Base-by-base conservation (phyloP, 805 yeast genomes). In the Wickerhamomyces canadensis region DNA sequence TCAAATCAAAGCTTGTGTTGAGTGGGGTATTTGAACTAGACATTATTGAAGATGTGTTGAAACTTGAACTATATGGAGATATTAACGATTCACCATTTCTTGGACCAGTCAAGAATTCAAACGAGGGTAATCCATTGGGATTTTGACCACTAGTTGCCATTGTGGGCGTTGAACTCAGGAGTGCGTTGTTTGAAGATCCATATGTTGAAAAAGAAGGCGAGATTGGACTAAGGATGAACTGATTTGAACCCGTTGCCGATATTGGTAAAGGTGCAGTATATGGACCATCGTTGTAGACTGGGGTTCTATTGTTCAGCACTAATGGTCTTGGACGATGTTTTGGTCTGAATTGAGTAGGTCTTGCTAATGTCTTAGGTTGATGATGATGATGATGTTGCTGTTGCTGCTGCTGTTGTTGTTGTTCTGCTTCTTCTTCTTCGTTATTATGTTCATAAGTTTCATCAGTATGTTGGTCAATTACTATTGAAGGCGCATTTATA, bases 301-400 rank as follows among this genome's bases (percentile, higher is more conserved):
- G 17, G 12, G 36, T 42, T 16, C 43, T 34, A 6, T 43, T 11
- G 1, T 45, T 40, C 5, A 51, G 29, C 3, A 40, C 46, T 21
- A 53, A 35, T 7, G 58, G 58, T 12, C 49, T 42, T 22, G 58
- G 58, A 33, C 58, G 46, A 33, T 48, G 55, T 34, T 51, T 53
- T 3, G 58, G 39, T 35, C 49, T 45, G 41, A 45, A 53, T 29
- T 50, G 52, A 4, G 52, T 34, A 3, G 57, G 57, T 32, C 41
- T 40, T 9, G 42, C 16, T 6, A 53, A 32, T 1, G 47, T 43
- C n/a, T n/a, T n/a, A n/a, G n/a, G n/a, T n/a, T n/a, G n/a, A n/a
- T n/a, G n/a, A n/a, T n/a, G n/a, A n/a, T n/a, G n/a, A n/a, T n/a
- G 27, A 19, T 19, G 39, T 16, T 21, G 35, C 16, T 28, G 33